These are phyloP conservation scores for Pholiota molesta DNA, from an alignment of 768 basidiomycete species.

Conservation along the genomic window DNA sequence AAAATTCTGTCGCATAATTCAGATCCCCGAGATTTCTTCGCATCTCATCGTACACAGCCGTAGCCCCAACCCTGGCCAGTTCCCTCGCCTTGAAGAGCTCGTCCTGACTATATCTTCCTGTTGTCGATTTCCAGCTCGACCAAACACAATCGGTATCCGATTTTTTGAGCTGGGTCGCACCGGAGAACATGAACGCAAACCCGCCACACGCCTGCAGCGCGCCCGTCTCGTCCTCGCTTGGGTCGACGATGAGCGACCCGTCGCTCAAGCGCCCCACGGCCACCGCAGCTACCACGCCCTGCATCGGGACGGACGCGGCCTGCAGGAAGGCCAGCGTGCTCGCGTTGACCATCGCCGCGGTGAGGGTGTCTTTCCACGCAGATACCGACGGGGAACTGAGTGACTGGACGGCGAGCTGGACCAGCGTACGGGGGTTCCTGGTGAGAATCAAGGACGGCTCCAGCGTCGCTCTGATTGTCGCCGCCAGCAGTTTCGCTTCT, in stretches of 20 bases:
- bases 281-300: constrained; percentile 73
- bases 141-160: constrained; percentile 48
- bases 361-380: constrained; percentile 42
- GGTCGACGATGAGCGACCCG: constrained; percentile 51
- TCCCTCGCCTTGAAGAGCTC: constrained; percentile 48
- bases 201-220: constrained; percentile 52
- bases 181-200: constrained; percentile 67
- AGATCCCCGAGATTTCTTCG: constrained; percentile 41
- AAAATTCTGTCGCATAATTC: neutral
- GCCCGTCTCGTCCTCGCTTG: constrained; percentile 44
- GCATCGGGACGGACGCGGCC: constrained; percentile 73
- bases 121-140: constrained; percentile 53
- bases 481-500: constrained; percentile 61
- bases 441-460: constrained; percentile 66
- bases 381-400: constrained; percentile 34
- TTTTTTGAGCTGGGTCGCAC: constrained; percentile 18
- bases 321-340: constrained; percentile 69
- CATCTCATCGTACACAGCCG: constrained; percentile 49
- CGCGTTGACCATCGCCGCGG: constrained; percentile 73
- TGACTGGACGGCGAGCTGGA: constrained; percentile 79
- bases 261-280: constrained; percentile 46
- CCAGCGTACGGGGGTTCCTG: constrained; percentile 69
- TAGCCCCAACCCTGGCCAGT: constrained; percentile 51
- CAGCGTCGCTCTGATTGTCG: constrained; percentile 57
- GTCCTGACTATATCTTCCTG: constrained; percentile 38